phyloP scores from a whole-genome alignment of 805 yeast genomes.

The Ogataea neopini region DNA sequence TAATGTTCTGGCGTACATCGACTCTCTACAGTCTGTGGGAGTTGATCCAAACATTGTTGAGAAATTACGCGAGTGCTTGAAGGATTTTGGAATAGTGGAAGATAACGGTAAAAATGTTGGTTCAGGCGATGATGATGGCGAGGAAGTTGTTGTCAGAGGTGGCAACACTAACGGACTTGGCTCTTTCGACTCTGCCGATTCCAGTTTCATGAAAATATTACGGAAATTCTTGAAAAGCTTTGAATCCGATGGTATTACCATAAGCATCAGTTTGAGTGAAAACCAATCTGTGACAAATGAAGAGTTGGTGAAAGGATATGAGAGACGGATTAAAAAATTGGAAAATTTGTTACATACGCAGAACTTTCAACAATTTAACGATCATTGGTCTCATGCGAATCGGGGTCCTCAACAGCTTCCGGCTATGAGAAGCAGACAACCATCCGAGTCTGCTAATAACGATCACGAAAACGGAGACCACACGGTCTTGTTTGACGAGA shows the following conservation, averaged over 20 bases:
- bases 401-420: constrained; percentile 7
- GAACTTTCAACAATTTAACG: constrained; percentile 54
- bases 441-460: constrained; percentile 11
- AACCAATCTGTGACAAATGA: constrained; percentile 26
- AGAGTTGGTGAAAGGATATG: constrained; percentile 60
- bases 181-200: constrained; percentile 30
- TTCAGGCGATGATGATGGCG: constrained; percentile 23
- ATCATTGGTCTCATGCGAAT: constrained; percentile 33
- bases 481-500: constrained; percentile 23
- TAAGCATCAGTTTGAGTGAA: constrained; percentile 36
- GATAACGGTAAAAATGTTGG: neutral
- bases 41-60: constrained; percentile 37
- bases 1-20: constrained; percentile 40
- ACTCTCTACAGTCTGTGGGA: constrained; percentile 32
- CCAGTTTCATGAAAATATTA: constrained; percentile 41
- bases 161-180: constrained; percentile 32
- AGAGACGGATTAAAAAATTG: constrained; percentile 69
- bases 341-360: constrained; percentile 78
- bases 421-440: constrained; percentile 10
- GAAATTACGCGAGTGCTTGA: constrained; percentile 40
- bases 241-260: constrained; percentile 36
- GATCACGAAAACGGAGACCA: constrained; percentile 11
- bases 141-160: constrained; percentile 25
- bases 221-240: constrained; percentile 48
- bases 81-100: constrained; percentile 14